phyloP scores from a whole-genome alignment of 169 alveolate genomes.

The Plasmodium ovale region DNA sequence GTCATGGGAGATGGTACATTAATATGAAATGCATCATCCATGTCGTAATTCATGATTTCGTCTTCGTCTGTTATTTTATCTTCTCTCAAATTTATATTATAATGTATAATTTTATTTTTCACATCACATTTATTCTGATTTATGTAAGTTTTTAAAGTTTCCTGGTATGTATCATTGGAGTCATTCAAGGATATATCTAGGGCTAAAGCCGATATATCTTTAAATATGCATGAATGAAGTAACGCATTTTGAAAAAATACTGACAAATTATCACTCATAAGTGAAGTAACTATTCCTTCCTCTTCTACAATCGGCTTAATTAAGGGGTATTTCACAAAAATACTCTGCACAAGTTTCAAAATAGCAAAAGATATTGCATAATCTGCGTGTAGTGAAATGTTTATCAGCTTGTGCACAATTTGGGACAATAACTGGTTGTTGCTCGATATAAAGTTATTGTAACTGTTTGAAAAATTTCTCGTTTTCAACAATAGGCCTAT shows the following conservation, averaged over 20 bases:
- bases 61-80: slow-evolving; percentile 4
- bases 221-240: slow-evolving; percentile 26
- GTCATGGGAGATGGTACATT: not conserved
- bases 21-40: not conserved
- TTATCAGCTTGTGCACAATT: slow-evolving; percentile 17
- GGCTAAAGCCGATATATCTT: slow-evolving; percentile 37
- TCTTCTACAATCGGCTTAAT: slow-evolving; percentile 32
- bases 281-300: slow-evolving; percentile 38
- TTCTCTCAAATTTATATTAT: slow-evolving; percentile 22
- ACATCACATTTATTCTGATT: not conserved
- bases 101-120: slow-evolving; percentile 25
- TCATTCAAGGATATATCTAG: slow-evolving; percentile 43
- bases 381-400: slow-evolving; percentile 54
- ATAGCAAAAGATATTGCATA: slow-evolving; percentile 23
- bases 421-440: slow-evolving; percentile 29
- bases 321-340: slow-evolving; percentile 30
- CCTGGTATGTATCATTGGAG: slow-evolving; percentile 20
- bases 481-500: slow-evolving; percentile 54
- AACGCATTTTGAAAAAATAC: slow-evolving; percentile 28
- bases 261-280: slow-evolving; percentile 34
- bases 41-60: slow-evolving; percentile 2
- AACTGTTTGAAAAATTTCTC: slow-evolving; percentile 23
- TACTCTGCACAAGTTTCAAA: slow-evolving; percentile 3
- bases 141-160: not conserved
- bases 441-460: slow-evolving; percentile 33